phyloP scores from a whole-genome alignment of 495 filamentous ascomycete genomes.

The Lasiosphaeria ovina region DNA sequence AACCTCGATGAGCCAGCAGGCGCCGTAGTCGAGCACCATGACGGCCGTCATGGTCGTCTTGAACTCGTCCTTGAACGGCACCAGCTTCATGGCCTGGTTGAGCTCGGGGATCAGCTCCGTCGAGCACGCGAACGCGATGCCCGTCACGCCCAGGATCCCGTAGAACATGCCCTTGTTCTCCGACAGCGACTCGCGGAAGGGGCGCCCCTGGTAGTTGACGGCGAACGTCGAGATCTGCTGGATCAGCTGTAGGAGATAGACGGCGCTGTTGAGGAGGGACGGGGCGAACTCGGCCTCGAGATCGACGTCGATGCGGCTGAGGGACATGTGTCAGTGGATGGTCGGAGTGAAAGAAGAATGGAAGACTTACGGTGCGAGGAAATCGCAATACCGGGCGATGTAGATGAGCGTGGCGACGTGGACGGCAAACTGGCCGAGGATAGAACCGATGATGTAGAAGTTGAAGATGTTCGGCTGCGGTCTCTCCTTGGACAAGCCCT shows the following conservation, averaged over 20 bases:
- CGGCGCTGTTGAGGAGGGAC: constrained; percentile 91
- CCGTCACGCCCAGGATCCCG: constrained; percentile 84
- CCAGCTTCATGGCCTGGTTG: constrained; percentile 88
- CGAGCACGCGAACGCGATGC: constrained; percentile 90
- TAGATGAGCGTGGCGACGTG: constrained; percentile 95
- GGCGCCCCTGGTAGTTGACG: constrained; percentile 98
- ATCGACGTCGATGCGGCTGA: constrained; percentile 70
- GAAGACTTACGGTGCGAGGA: constrained; percentile 70
- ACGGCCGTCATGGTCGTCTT: constrained; percentile 78
- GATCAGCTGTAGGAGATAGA: constrained; percentile 97
- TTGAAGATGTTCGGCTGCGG: constrained; percentile 99
- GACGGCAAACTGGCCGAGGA: constrained; percentile 95
- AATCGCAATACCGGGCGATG: constrained; percentile 83
- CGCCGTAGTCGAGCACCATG: constrained; percentile 87
- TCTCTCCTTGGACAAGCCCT: constrained; percentile 92
- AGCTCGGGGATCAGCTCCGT: constrained; percentile 95
- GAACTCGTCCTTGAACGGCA: constrained; percentile 90
- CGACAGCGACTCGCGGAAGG: constrained; percentile 91
- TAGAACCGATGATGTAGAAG: constrained; percentile 95
- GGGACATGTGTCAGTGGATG: constrained; percentile 28
- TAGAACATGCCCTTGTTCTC: constrained; percentile 99
- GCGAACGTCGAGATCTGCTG: constrained; percentile 99
- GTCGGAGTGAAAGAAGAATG: background rate
- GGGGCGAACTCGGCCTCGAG: constrained; percentile 94
- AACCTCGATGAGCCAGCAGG: constrained; percentile 87